Evolutionary conservation across 2,329 filamentous ascomycete species (phyloP).

Genomic region (Ceratocystiopsis sp.): DNA sequence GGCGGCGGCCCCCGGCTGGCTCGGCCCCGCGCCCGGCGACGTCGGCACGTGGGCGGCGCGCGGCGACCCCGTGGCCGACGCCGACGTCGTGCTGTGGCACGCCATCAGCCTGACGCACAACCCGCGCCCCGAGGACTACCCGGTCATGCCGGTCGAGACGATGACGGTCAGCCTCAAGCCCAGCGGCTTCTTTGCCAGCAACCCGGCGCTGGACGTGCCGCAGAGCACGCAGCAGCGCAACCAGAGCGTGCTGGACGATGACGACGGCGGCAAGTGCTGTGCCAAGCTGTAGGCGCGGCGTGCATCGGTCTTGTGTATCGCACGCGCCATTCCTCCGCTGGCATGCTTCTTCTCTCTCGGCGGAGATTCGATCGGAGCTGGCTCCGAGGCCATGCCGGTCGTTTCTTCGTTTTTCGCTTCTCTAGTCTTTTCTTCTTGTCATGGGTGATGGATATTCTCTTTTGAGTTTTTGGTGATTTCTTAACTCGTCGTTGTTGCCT

Average conservation of each 20-base stretch:
- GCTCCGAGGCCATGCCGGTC: too few species aligned
- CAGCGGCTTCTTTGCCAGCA: conserved; percentile 34
- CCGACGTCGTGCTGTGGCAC: conserved; percentile 31
- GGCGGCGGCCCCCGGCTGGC: not conserved
- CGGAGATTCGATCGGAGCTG: too few species aligned
- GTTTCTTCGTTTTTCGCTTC: too few species aligned
- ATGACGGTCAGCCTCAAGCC: conserved; percentile 37
- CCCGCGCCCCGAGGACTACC: conserved; percentile 48
- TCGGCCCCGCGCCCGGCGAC: conserved; percentile 2
- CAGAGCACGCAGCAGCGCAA: conserved; percentile 20
- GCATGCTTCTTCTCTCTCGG: too few species aligned
- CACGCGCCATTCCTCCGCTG: too few species aligned
- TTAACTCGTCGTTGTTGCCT: too few species aligned
- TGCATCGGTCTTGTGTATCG: too few species aligned
- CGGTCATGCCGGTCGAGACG: conserved; percentile 48
- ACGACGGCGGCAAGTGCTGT: not conserved
- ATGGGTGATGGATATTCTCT: too few species aligned
- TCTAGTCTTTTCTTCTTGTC: too few species aligned
- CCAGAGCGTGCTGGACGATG: conserved; percentile 15
- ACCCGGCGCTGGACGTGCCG: conserved; percentile 32
- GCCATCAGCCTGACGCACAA: conserved; percentile 46
- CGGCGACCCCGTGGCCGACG: conserved; percentile 12
- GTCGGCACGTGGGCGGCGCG: conserved; percentile 15
- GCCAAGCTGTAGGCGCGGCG: not conserved
- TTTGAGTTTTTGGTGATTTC: too few species aligned